Evolutionary conservation across 352 stramenopile genomes (phyloP), one percentile per base, ranked within the genome.

Genomic region (Pelagophyceae sp.): DNA sequence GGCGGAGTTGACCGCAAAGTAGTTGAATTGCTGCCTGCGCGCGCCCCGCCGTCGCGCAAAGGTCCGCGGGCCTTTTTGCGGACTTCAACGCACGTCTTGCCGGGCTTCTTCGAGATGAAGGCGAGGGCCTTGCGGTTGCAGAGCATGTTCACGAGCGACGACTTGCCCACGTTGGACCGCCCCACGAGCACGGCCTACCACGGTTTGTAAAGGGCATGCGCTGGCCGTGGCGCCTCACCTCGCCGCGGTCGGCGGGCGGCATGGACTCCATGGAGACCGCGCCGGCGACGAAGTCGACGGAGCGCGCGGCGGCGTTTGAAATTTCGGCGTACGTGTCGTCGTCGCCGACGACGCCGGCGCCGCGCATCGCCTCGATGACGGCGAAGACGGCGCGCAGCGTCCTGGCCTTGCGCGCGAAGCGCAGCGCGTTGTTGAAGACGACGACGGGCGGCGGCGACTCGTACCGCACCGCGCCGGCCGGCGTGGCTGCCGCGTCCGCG

Each of bases 71-170:
- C n/a, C n/a, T n/a, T n/a, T n/a, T n/a, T n/a, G n/a, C n/a, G n/a
- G n/a, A n/a, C n/a, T n/a, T n/a, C n/a, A n/a, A n/a, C n/a, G n/a
- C n/a, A n/a, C n/a, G 67, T 74, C 67, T 74, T 74, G 35, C 67
- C 67, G 17, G 67, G 67, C 31, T 51, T 74, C 31, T 74, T 74
- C 2, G 67, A 74, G 6, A 27, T 35, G 67, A 58, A 74, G 6
- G 67, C 67, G 17, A 31, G 35, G 27, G 11, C 6, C 67, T n/a
- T 51, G 67, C 67, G 67, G 33, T 58, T 58, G 17, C 3, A 11
- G n/a, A 84, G 38, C 80, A 84, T 84, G 76, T 84, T 84, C 63
- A 84, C 72, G 1, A 84, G 72, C 2, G 76, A 81, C 25, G 64
- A 79, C 72, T 84, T 84, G 38, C 81, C 81, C 27, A 80, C 79